These are phyloP conservation scores for Boletus reticuloceps DNA, from an alignment of 768 basidiomycete genomes.

Conservation along the genomic window DNA sequence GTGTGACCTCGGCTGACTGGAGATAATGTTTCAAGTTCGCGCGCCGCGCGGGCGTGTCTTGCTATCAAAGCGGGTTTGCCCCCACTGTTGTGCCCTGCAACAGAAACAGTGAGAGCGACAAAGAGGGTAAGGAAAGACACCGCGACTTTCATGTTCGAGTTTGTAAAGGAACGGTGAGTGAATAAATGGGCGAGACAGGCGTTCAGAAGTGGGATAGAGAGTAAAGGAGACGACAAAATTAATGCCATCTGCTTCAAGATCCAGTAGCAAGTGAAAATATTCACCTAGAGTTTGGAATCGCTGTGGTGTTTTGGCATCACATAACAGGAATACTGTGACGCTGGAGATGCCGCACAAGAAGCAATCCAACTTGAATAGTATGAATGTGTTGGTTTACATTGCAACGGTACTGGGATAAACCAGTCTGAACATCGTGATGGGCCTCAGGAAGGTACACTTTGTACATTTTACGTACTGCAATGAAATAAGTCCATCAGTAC, in stretches of 20 bases:
- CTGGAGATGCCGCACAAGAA: too few species aligned
- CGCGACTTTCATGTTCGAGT: neutral
- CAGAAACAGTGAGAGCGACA: neutral
- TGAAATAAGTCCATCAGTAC: too few species aligned
- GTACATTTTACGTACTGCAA: too few species aligned
- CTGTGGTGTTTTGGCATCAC: neutral
- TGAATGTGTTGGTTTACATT: too few species aligned
- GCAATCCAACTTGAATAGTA: too few species aligned
- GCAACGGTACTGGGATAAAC: too few species aligned
- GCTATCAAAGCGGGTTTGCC: slow-evolving; percentile 1
- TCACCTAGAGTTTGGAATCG: slow-evolving; percentile 1
- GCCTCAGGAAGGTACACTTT: too few species aligned
- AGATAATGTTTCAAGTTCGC: neutral
- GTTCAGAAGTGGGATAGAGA: neutral
- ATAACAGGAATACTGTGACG: neutral
- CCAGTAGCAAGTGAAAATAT: neutral
- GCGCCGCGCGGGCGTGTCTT: neutral
- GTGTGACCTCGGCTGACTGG: neutral
- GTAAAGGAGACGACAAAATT: too few species aligned
- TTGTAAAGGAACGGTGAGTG: neutral
- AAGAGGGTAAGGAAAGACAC: neutral
- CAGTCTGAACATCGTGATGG: too few species aligned
- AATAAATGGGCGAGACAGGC: neutral
- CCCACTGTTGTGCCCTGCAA: neutral
- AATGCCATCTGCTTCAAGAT: too few species aligned